phyloP scores from a whole-genome alignment of 2,329 filamentous ascomycete genomes.

The Nigrospora sphaerica region DNA sequence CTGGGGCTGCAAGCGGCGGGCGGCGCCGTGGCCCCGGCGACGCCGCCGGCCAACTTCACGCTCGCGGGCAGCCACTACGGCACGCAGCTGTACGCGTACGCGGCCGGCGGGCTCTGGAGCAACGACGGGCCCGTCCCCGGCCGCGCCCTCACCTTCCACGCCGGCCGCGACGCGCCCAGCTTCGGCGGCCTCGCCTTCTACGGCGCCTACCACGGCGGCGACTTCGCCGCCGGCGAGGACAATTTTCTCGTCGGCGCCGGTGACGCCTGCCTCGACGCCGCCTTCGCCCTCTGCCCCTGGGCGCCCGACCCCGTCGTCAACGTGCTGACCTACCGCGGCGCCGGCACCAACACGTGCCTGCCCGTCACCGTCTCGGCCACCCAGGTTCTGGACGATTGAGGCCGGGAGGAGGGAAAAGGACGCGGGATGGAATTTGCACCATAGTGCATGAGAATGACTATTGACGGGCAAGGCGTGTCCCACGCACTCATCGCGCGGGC shows the following conservation, averaged over 20 bases:
- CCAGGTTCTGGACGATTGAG: background rate
- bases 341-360: background rate
- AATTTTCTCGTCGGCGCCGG: conserved; percentile 4
- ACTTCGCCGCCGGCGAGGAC: conserved; percentile 4
- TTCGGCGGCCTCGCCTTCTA: conserved; percentile 7
- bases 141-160: conserved; percentile 2
- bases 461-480: too few species aligned
- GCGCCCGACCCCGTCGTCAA: background rate
- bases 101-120: conserved; percentile 4
- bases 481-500: too few species aligned
- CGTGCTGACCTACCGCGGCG: conserved; percentile 4
- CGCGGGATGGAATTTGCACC: too few species aligned
- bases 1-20: conserved; percentile 3
- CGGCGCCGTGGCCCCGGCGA: background rate
- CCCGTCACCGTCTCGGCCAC: conserved; percentile 1
- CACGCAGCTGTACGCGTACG: conserved; percentile 5
- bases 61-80: conserved; percentile 6
- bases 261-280: conserved; percentile 2
- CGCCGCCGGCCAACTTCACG: conserved; percentile 5
- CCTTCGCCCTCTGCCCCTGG: conserved; percentile 3
- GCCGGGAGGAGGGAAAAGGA: too few species aligned
- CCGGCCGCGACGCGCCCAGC: conserved; percentile 3
- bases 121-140: background rate
- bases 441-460: too few species aligned
- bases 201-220: conserved; percentile 5